These are phyloP conservation scores for Talaromyces sp. DNA, from an alignment of 2,329 filamentous ascomycete species.

Conservation along the genomic window DNA sequence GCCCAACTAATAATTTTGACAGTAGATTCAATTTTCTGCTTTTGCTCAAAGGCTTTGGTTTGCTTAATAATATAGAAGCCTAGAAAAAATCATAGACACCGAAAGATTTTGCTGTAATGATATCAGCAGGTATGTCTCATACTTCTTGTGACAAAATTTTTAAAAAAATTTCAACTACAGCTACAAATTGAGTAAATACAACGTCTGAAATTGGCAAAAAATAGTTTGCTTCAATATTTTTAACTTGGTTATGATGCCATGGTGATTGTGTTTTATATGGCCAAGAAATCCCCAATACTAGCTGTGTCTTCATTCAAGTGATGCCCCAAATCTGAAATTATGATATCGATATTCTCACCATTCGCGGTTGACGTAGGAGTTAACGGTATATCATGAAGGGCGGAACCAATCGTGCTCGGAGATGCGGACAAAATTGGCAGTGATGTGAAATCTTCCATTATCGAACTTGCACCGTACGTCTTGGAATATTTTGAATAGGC, in stretches of 20 bases:
- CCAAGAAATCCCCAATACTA: not conserved
- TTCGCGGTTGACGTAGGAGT: not conserved
- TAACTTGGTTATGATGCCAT: not conserved
- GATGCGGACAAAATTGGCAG: not conserved
- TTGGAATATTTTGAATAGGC: not conserved
- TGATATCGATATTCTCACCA: not conserved
- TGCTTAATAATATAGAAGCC: not conserved
- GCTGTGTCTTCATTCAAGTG: not conserved
- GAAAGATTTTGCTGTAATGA: not conserved
- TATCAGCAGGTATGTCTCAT: not conserved
- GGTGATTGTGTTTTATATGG: not conserved
- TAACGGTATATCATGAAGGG: not conserved
- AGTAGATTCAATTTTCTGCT: not conserved
- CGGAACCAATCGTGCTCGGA: not conserved
- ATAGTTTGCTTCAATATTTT: not conserved
- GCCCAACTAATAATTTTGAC: slow-evolving; percentile 1
- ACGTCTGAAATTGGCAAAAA: not conserved
- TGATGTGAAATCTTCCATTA: not conserved
- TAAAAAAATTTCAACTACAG: not conserved
- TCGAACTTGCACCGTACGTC: not conserved
- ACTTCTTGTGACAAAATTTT: not conserved
- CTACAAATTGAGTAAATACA: not conserved
- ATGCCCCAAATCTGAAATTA: not conserved
- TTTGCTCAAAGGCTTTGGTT: not conserved
- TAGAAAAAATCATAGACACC: not conserved